Base-by-base conservation (phyloP, 805 yeast species). In the Saccharomycopsis fermentans region DNA sequence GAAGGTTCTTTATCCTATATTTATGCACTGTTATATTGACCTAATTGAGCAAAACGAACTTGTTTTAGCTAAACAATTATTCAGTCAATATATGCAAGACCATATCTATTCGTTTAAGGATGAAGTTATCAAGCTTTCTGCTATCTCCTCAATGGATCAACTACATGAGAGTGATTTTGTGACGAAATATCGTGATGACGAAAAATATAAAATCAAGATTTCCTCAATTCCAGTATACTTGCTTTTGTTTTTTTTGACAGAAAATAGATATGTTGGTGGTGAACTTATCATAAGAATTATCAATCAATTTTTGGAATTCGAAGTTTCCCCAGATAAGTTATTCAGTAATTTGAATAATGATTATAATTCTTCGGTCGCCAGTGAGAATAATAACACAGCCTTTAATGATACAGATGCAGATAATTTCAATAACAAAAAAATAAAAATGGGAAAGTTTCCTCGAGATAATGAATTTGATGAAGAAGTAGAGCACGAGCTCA, bases 211-310 rank as follows among this genome's bases (percentile, higher is more conserved):
- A 57, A 76, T 92, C 8, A 79, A 81, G 50, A 82, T 92, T 52
- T 86, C 96, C 14, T 84, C 87, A 63, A 90, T 97, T 1, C 82
- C 96, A 4, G 78, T 92, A 67, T 94, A 90, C 68, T 73, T 92
- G 64, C 77, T 94, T 63, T 75, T 94, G 57, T 88, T 89, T 68
- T 92, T 90, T 65, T 72, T 94, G 57, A 96, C 90, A 69, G 97
- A 92, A 67, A 89, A 90, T 69, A 97, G 90, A 70, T 86, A 86
- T 9, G 84, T 84, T 57, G 98, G 98, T 50, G 98, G 98, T 1
- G 86, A 91, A 1, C 80, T 92, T 40, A 76, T 92, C 57, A 88
- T 94, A 54, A 77, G 97, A 64, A 78, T 90, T 54, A 84, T 94
- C 62, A 94, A 94, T 73, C 91, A 90, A 71, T 83, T 89, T 69